These are phyloP conservation scores for Claviceps africana DNA, from an alignment of 2,329 filamentous ascomycete species.

Conservation along the genomic window DNA sequence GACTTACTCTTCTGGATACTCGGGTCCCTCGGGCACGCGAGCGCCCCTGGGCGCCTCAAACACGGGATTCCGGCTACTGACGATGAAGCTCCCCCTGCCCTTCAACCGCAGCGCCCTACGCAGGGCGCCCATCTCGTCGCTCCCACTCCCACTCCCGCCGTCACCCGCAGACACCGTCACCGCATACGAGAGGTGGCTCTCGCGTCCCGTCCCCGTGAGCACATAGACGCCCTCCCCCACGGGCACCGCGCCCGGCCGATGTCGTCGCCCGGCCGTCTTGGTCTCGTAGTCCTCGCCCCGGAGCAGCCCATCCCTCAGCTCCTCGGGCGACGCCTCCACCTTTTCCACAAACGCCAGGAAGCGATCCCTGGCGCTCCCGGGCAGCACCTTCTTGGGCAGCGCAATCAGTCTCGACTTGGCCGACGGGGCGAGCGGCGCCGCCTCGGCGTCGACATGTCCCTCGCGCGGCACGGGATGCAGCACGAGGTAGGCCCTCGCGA, in stretches of 20 bases:
- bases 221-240: slow-evolving; percentile 80
- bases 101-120: slow-evolving; percentile 64
- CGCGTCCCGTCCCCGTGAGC: slow-evolving; percentile 55
- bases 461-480: slow-evolving; percentile 57
- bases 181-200: slow-evolving; percentile 68
- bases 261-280: slow-evolving; percentile 56
- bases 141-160: neutral
- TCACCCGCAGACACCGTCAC: slow-evolving; percentile 40
- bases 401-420: slow-evolving; percentile 56
- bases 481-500: slow-evolving; percentile 67
- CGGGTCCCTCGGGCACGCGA: slow-evolving; percentile 47
- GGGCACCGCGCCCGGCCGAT: slow-evolving; percentile 54
- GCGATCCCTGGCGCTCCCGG: slow-evolving; percentile 50
- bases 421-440: slow-evolving; percentile 28
- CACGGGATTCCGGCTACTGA: slow-evolving; percentile 69
- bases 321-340: slow-evolving; percentile 45
- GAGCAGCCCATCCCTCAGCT: slow-evolving; percentile 62
- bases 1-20: slow-evolving; percentile 55
- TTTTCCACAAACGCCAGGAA: slow-evolving; percentile 82
- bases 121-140: slow-evolving; percentile 46
- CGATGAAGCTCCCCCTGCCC: slow-evolving; percentile 41
- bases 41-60: slow-evolving; percentile 50
- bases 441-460: slow-evolving; percentile 38
- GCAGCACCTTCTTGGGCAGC: slow-evolving; percentile 74
- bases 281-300: slow-evolving; percentile 55